Conservation (phyloP, 768 basidiomycete genomes). For the Lactarius deliciosus region DNA sequence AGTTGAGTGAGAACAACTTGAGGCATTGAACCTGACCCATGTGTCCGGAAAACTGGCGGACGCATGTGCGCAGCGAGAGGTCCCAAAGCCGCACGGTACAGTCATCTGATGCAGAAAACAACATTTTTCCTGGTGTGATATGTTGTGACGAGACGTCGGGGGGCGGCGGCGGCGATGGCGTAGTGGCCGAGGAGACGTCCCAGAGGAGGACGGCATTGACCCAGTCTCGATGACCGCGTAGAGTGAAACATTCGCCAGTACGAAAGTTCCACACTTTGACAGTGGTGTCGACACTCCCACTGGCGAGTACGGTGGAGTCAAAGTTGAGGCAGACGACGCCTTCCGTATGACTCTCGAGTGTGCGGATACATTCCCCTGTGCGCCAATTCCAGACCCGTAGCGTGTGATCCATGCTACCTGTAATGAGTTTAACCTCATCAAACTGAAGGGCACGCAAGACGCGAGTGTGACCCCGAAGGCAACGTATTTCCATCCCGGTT, state of each 20-base stretch:
- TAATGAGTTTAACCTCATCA: slow-evolving; percentile 92
- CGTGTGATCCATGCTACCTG: slow-evolving; percentile 94
- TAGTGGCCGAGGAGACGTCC: slow-evolving; percentile 53
- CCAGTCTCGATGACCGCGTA: slow-evolving; percentile 94
- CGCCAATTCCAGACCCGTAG: slow-evolving; percentile 98
- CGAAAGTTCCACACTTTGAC: slow-evolving; percentile 95
- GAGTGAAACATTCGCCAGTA: slow-evolving; percentile 86
- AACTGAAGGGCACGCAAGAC: slow-evolving; percentile 94
- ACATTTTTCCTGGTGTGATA: slow-evolving; percentile 86
- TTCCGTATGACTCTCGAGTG: slow-evolving; percentile 85
- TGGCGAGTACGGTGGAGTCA: slow-evolving; percentile 88
- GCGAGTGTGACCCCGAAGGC: slow-evolving; percentile 85
- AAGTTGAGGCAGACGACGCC: slow-evolving; percentile 91
- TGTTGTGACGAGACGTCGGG: slow-evolving; percentile 41
- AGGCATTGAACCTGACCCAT: slow-evolving; percentile 94
- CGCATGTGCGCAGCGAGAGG: slow-evolving; percentile 72
- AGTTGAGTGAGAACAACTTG: slow-evolving; percentile 69
- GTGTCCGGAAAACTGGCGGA: slow-evolving; percentile 84
- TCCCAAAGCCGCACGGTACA: slow-evolving; percentile 95
- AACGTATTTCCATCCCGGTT: slow-evolving; percentile 78
- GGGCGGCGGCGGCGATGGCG: slow-evolving; percentile 37
- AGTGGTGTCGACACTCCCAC: slow-evolving; percentile 91
- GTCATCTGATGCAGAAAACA: slow-evolving; percentile 97
- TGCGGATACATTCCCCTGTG: slow-evolving; percentile 82
- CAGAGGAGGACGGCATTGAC: slow-evolving; percentile 94